Conservation (phyloP, 208 protist species). For the Tritrichomonas foetus region DNA sequence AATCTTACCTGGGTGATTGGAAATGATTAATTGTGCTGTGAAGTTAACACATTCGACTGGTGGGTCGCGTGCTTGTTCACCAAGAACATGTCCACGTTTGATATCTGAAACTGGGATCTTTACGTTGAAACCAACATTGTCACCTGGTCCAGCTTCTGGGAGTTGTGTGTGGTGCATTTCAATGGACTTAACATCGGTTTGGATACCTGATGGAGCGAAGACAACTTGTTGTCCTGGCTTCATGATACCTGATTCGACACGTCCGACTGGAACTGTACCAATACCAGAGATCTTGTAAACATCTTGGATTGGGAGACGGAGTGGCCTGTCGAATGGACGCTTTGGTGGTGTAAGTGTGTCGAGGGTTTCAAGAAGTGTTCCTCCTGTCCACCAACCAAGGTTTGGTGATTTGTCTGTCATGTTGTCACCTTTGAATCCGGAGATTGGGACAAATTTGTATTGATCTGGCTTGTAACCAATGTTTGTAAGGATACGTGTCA, state of each 20-base stretch:
- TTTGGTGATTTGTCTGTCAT: constrained; percentile 58
- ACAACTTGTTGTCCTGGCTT: constrained; percentile 55
- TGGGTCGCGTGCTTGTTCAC: neutral
- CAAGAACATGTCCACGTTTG: neutral
- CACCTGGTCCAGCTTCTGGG: constrained; percentile 67
- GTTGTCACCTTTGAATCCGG: constrained; percentile 51
- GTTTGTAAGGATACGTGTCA: constrained; percentile 23
- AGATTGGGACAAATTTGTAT: constrained; percentile 53
- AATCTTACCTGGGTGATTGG: constrained; percentile 57
- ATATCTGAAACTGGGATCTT: constrained; percentile 53
- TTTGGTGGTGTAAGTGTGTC: constrained; percentile 20
- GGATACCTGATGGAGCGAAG: constrained; percentile 57
- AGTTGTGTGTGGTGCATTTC: constrained; percentile 76
- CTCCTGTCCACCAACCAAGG: constrained; percentile 63
- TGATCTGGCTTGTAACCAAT: constrained; percentile 51
- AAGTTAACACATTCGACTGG: neutral
- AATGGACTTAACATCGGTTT: constrained; percentile 69
- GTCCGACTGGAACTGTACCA: constrained; percentile 9
- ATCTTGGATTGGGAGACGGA: neutral
- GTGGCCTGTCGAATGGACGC: constrained; percentile 18
- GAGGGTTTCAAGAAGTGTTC: constrained; percentile 48
- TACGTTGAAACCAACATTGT: constrained; percentile 66
- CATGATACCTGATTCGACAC: constrained; percentile 60
- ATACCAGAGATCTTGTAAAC: constrained; percentile 31
- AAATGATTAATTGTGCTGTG: neutral